A percentile compares a stretch with the other conserved stretches of the same genome.
Conservation (phyloP, 192 early-diverging fungal genomes). For the Chytriomyces sp. region DNA sequence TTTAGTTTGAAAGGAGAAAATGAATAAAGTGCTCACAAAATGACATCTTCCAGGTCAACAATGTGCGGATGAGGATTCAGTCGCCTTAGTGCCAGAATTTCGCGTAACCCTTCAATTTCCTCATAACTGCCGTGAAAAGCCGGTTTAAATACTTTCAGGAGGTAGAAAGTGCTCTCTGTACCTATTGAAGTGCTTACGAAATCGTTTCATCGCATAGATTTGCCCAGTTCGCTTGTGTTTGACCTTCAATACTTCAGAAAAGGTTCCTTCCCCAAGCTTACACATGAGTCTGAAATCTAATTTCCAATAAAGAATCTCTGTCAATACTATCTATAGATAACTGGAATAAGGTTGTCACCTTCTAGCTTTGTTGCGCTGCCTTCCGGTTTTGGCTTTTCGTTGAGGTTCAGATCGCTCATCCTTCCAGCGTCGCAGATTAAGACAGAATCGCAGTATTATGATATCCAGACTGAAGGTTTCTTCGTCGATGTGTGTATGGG, state of each 20-base stretch:
- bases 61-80: constrained; percentile 60
- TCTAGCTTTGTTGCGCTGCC: constrained; percentile 18
- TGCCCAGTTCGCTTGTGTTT: constrained; percentile 62
- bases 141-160: background rate
- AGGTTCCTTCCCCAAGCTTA: constrained; percentile 68
- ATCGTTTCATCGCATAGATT: constrained; percentile 66
- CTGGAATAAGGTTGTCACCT: background rate
- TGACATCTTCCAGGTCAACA: constrained; percentile 56
- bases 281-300: constrained; percentile 58
- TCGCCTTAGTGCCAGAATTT: constrained; percentile 60
- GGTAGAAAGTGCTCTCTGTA: constrained; percentile 17
- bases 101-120: constrained; percentile 61
- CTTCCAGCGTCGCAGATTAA: no score
- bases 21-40: constrained; percentile 46
- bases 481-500: no score
- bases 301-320: background rate
- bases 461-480: no score
- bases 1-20: background rate
- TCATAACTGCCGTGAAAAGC: constrained; percentile 38
- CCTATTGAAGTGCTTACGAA: constrained; percentile 63
- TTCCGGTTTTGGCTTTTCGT: constrained; percentile 5
- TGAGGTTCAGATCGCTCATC: background rate
- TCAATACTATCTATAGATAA: background rate
- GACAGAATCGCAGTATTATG: no score
- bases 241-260: constrained; percentile 66